phyloP scores from a whole-genome alignment of 1,284 basidiomycete species.

The Boletus mariae region DNA sequence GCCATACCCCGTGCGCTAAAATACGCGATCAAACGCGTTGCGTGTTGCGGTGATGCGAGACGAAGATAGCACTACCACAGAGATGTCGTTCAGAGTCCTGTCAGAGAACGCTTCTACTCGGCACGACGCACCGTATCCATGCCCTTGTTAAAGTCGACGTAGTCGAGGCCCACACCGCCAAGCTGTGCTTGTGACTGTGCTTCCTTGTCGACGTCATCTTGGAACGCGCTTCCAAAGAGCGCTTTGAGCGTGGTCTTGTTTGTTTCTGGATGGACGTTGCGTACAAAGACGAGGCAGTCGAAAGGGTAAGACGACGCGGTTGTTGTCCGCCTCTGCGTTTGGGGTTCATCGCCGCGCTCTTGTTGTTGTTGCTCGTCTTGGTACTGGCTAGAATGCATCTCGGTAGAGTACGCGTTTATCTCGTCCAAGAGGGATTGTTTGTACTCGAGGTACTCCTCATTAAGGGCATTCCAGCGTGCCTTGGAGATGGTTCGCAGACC shows the following conservation, averaged over 20 bases:
- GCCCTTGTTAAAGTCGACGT: slow-evolving; percentile 76
- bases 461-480: slow-evolving; percentile 55
- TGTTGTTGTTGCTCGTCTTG: neutral
- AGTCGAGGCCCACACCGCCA: slow-evolving; percentile 50
- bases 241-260: slow-evolving; percentile 73
- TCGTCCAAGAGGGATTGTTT: slow-evolving; percentile 49
- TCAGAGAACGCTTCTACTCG: neutral
- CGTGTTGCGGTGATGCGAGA: slow-evolving; percentile 48
- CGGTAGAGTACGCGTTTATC: slow-evolving; percentile 23
- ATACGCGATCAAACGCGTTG: slow-evolving; percentile 42
- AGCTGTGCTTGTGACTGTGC: neutral
- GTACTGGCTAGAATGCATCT: neutral
- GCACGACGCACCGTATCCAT: slow-evolving; percentile 55
- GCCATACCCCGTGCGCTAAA: slow-evolving; percentile 37
- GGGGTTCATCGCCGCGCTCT: neutral
- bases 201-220: neutral
- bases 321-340: slow-evolving; percentile 20
- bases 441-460: slow-evolving; percentile 61
- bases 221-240: slow-evolving; percentile 49
- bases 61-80: slow-evolving; percentile 66
- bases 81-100: neutral
- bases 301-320: slow-evolving; percentile 49
- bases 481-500: slow-evolving; percentile 59
- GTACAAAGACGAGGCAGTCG: slow-evolving; percentile 64
- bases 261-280: slow-evolving; percentile 64